Evolutionary conservation across 148 eudicot species (phyloP), one percentile per base, ranked within the genome.

Genomic region (Fallopia convolvulus): DNA sequence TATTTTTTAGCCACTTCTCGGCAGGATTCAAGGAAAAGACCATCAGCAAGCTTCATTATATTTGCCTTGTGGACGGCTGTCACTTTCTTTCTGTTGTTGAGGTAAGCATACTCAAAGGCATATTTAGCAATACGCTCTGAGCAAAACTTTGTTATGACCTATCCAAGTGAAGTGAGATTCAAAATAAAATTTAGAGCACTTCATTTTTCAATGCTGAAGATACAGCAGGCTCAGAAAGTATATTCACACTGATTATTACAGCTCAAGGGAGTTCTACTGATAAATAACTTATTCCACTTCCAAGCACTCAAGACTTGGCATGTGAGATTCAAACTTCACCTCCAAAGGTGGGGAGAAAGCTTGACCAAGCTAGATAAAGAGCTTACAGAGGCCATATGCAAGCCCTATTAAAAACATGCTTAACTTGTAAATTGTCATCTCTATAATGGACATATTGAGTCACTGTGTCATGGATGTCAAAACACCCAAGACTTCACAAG

Each of bases 21-120:
- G 50, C 85, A 83, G 48, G 85, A 83, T 78, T 83, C 85, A 49
- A 83, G 46, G 78, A 83, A 83, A 21, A 83, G 83, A 77, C 85
- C 85, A 80, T 83, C 85, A 18, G 85, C 83, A 74, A 83, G 85
- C 83, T 83, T 83, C 85, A 83, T 83, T 20, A 83, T 83, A 42
- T 83, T 83, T 42, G 85, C 85, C 75, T 83, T 83, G 76, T 83
- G 85, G 53, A 83, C 85, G 74, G 85, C 85, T 6, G 85, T 77
- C 61, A 83, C 85, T 77, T 53, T 83, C 85, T 83, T 83, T 81
- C 85, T 80, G 77, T 83, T 83, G 83, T 83, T 83, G 17, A 80
- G 68, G 79, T 83, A 80, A 17, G 85, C 83, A 70, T 83, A 83
- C 79, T 83, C 85, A 5, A 83, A 83, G 49, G 85, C 85, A 72